These are phyloP conservation scores for Tetrapyrgos nigripes DNA, from an alignment of 1,284 basidiomycete genomes.

Conservation along the genomic window DNA sequence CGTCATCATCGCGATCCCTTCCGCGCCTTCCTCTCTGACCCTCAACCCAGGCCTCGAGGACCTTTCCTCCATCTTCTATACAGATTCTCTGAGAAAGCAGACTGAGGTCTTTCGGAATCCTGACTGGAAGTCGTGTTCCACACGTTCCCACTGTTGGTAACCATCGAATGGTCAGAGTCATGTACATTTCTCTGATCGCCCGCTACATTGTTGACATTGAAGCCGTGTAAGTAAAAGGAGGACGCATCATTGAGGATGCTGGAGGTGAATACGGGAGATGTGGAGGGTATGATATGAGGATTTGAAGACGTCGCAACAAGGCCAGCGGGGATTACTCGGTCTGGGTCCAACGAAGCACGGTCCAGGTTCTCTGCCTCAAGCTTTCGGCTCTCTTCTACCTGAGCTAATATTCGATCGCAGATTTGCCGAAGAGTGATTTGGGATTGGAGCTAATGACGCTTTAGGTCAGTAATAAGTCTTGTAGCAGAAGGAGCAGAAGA, in stretches of 20 bases:
- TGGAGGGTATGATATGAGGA: background rate
- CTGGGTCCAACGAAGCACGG: too few relatives aligned
- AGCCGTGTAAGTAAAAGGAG: background rate
- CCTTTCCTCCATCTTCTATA: too few relatives aligned
- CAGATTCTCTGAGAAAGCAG: too few relatives aligned
- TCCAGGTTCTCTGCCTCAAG: background rate
- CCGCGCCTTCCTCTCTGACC: too few relatives aligned
- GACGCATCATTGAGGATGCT: background rate
- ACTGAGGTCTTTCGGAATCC: too few relatives aligned
- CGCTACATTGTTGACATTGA: background rate
- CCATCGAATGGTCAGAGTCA: background rate
- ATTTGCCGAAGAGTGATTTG: slow-evolving; percentile 9
- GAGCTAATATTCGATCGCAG: background rate
- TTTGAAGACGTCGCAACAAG: too few relatives aligned
- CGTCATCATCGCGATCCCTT: too few relatives aligned
- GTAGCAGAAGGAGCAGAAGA: background rate
- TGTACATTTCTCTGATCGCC: background rate
- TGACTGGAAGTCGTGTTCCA: too few relatives aligned
- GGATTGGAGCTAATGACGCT: slow-evolving; percentile 3
- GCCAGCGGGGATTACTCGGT: too few relatives aligned
- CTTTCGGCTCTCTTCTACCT: background rate
- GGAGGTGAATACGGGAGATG: background rate
- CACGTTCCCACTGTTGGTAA: too few relatives aligned
- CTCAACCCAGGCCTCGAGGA: too few relatives aligned
- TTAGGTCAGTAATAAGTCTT: too few relatives aligned